Base-by-base conservation (phyloP, 108 stramenopile genomes). In the Pseudonitzschia multiseries region DNA sequence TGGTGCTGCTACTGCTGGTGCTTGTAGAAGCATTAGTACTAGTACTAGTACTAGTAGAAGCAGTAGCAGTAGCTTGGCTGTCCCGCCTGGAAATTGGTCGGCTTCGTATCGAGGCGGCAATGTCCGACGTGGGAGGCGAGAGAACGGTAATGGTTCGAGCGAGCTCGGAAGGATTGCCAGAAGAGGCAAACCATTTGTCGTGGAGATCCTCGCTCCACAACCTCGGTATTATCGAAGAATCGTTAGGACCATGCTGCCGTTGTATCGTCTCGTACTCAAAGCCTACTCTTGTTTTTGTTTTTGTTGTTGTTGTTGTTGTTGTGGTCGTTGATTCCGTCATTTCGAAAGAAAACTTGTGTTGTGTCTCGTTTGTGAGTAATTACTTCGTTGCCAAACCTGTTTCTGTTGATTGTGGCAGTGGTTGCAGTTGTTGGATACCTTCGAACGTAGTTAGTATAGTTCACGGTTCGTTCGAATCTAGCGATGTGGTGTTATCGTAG, bases 191-290 rank as follows among this genome's bases (percentile, higher is more conserved):
- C 36, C 27, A 62, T 62, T 40, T 62, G 18, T 20, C 0, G 54
- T 56, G 54, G 54, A 56, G 54, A 56, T 56, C 54, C 22, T 56
- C 26, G 54, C 54, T 56, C 54, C 62, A 63, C 40, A 29, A 8
- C 62, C 40, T 63, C 40, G 62, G 27, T 63, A 63, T 63, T 41
- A 63, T 63, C 62, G 62, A 6, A 1, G 62, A 6, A 1, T 63
- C 62, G 15, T 59, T 59, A 36, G 53, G 22, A 54, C 53, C 4
- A 4, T 24, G n/a, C n/a, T n/a, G n/a, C n/a, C n/a, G 53, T 54
- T 54, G 21, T 54, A 24, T 24, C 53, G 22, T 54, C 53, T 54
- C 53, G 24, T 5, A 24, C 8, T 54, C 53, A 6, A n/a, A n/a
- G n/a, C n/a, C n/a, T n/a, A n/a, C n/a, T n/a, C n/a, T n/a, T n/a